These are phyloP conservation scores for Brassica incana DNA, from an alignment of 345 rosid genomes.

Conservation along the genomic window DNA sequence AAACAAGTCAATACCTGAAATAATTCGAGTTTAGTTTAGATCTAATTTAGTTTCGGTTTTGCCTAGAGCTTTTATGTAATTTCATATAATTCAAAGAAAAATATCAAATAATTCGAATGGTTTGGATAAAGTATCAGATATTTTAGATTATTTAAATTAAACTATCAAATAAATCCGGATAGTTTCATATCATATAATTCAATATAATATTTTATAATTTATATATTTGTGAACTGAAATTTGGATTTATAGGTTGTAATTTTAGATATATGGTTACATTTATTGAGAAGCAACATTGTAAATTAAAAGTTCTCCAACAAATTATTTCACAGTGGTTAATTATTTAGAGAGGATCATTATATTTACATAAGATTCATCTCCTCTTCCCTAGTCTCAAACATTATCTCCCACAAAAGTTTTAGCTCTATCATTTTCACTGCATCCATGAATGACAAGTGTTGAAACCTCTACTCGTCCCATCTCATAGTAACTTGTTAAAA, in stretches of 20 bases:
- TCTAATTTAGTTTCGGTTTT: no score
- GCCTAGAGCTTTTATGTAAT: no score
- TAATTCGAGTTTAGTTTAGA: no score
- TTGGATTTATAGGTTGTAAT: no score
- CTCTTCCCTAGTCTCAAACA: constrained; percentile 21
- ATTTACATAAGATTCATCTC: neutral
- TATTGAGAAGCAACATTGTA: neutral
- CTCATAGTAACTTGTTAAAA: constrained; percentile 6
- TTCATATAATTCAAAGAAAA: no score
- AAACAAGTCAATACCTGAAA: neutral
- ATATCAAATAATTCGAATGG: no score
- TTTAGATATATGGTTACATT: neutral
- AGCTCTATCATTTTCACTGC: neutral
- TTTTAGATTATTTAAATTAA: no score
- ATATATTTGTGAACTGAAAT: no score
- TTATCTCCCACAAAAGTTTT: constrained; percentile 1
- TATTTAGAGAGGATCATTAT: neutral
- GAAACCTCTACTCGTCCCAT: neutral
- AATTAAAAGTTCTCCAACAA: neutral
- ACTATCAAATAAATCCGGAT: no score
- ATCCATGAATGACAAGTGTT: constrained; percentile 17
- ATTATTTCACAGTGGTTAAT: neutral
- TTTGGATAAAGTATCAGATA: no score
- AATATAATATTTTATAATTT: no score
- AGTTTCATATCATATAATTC: no score